These are phyloP conservation scores for Quercus dentata DNA, from an alignment of 306 rosid species.

Conservation along the genomic window DNA sequence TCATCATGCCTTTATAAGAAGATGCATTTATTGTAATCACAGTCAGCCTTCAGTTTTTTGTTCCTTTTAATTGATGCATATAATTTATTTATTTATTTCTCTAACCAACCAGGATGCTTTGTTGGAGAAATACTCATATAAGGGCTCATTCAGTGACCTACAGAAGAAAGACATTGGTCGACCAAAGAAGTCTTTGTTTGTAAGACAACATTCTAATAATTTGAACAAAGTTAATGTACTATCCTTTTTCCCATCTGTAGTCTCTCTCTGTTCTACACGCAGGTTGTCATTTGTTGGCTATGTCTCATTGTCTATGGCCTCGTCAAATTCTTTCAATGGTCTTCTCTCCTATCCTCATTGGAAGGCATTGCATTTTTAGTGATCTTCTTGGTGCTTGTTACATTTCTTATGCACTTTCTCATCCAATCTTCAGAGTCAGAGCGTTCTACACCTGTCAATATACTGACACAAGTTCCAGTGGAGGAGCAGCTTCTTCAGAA, in stretches of 20 bases:
- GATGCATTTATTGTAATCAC: neutral
- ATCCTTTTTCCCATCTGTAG: neutral
- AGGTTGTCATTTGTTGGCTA: slow-evolving; percentile 64
- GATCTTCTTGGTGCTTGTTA: slow-evolving; percentile 41
- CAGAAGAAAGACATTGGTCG: slow-evolving; percentile 44
- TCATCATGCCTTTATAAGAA: no score
- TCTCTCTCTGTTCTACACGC: slow-evolving; percentile 20
- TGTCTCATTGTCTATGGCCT: slow-evolving; percentile 40
- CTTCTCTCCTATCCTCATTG: slow-evolving; percentile 67
- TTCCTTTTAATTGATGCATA: neutral
- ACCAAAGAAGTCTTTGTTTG: slow-evolving; percentile 59
- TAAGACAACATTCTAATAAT: slow-evolving; percentile 24
- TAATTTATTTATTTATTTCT: neutral
- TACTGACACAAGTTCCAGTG: slow-evolving; percentile 39
- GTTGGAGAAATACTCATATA: slow-evolving; percentile 56
- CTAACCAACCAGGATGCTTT: slow-evolving; percentile 59
- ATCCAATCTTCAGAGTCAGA: slow-evolving; percentile 62
- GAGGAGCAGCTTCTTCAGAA: slow-evolving; percentile 45
- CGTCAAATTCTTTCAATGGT: slow-evolving; percentile 34
- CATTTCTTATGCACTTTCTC: slow-evolving; percentile 58
- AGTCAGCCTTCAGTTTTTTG: neutral
- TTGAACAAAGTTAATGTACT: neutral
- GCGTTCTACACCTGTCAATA: slow-evolving; percentile 32
- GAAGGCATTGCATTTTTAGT: slow-evolving; percentile 48
- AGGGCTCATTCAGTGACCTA: slow-evolving; percentile 54